phyloP scores from a whole-genome alignment of 208 protist genomes.

The Wallacemonas sp. region DNA sequence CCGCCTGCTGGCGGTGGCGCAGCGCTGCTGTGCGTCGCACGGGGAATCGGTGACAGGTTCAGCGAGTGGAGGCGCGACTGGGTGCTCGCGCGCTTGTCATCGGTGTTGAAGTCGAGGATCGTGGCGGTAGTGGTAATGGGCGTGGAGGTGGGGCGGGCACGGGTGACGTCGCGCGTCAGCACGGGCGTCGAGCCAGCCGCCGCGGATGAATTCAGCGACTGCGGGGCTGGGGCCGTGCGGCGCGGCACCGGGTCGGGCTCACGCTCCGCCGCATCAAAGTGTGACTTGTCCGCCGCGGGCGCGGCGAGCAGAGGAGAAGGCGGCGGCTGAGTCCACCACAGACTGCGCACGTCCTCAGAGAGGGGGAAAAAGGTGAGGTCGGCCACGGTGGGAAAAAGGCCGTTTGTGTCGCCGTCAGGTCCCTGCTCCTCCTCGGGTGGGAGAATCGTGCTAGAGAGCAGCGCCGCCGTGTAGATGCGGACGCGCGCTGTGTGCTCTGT shows the following conservation, averaged over 20 bases:
- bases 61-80: neutral
- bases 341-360: neutral
- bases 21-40: too few species aligned
- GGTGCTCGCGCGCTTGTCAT: neutral
- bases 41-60: neutral
- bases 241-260: neutral
- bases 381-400: neutral
- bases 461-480: slow-evolving; percentile 22
- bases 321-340: too few species aligned
- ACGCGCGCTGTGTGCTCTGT: slow-evolving; percentile 33
- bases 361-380: neutral
- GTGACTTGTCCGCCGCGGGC: too few species aligned
- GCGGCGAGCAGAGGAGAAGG: too few species aligned
- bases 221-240: neutral
- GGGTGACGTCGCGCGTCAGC: neutral
- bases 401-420: neutral
- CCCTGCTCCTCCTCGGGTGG: neutral
- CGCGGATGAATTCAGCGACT: slow-evolving; percentile 6
- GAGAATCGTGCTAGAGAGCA: slow-evolving; percentile 6
- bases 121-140: neutral
- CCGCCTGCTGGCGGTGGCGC: too few species aligned
- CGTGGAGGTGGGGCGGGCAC: neutral
- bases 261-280: neutral
- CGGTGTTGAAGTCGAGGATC: neutral
- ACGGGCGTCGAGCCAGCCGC: neutral